phyloP scores from a whole-genome alignment of 495 filamentous ascomycete species.

The Saxophila tyrrhenica region DNA sequence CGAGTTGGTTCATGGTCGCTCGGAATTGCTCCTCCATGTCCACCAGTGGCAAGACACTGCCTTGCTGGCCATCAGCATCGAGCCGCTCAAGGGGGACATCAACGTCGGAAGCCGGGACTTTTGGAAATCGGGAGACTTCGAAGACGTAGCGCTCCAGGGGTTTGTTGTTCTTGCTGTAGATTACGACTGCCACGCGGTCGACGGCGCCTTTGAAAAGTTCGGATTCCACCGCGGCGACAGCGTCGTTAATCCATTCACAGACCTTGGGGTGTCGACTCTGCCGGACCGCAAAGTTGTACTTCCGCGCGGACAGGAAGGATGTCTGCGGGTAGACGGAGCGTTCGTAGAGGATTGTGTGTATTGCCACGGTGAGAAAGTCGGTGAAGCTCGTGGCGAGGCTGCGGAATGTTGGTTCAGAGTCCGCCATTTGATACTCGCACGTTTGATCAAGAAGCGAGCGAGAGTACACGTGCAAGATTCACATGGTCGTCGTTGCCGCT shows the following conservation, averaged over 20 bases:
- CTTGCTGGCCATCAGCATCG: slow-evolving; percentile 9
- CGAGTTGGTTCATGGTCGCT: slow-evolving; percentile 41
- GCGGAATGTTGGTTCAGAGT: slow-evolving; percentile 32
- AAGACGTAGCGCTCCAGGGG: slow-evolving; percentile 75
- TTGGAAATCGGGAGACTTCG: slow-evolving; percentile 66
- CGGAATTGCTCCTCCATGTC: slow-evolving; percentile 68
- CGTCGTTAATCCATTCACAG: slow-evolving; percentile 81
- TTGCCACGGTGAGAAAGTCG: slow-evolving; percentile 74
- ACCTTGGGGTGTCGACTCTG: slow-evolving; percentile 85
- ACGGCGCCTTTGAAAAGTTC: slow-evolving; percentile 66
- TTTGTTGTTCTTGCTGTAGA: slow-evolving; percentile 45
- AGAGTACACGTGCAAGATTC: too few species aligned
- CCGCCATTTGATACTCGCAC: slow-evolving; percentile 15
- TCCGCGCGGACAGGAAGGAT: slow-evolving; percentile 70
- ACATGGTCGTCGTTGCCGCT: neutral
- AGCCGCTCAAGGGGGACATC: slow-evolving; percentile 30
- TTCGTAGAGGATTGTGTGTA: slow-evolving; percentile 89
- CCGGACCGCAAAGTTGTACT: slow-evolving; percentile 80
- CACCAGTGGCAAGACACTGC: slow-evolving; percentile 21
- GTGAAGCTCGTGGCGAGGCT: slow-evolving; percentile 48
- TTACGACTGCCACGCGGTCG: slow-evolving; percentile 59
- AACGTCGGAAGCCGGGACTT: slow-evolving; percentile 39
- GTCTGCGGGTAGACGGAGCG: slow-evolving; percentile 68
- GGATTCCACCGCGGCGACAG: slow-evolving; percentile 59
- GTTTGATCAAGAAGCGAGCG: too few species aligned